Percentiles rank a stretch among this genome's conserved stretches.
These are phyloP conservation scores for Boletus huronensis DNA, from an alignment of 768 basidiomycete genomes.

Conservation along the genomic window DNA sequence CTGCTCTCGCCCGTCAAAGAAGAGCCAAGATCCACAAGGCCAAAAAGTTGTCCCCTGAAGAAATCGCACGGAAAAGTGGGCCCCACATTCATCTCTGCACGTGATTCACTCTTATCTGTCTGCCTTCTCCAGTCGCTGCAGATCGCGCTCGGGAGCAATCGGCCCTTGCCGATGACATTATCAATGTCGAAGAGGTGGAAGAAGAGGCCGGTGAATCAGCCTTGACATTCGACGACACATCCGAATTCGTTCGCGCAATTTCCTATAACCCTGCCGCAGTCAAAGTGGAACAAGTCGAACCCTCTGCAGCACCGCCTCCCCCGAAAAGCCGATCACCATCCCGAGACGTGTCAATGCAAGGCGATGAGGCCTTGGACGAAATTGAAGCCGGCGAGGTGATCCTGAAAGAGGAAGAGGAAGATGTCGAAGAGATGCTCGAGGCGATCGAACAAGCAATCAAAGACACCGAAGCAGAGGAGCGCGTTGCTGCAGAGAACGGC, in stretches of 20 bases:
- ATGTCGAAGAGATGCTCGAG: slow-evolving; percentile 73
- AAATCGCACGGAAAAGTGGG: slow-evolving; percentile 74
- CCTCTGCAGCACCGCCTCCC: slow-evolving; percentile 23
- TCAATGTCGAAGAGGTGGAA: slow-evolving; percentile 48
- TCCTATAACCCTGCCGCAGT: slow-evolving; percentile 58
- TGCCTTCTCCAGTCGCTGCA: slow-evolving; percentile 52
- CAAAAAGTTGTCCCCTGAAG: slow-evolving; percentile 77
- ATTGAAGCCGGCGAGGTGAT: slow-evolving; percentile 79
- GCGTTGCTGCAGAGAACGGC: slow-evolving; percentile 31
- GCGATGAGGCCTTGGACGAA: slow-evolving; percentile 65
- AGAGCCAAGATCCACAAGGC: slow-evolving; percentile 75
- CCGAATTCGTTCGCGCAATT: slow-evolving; percentile 90
- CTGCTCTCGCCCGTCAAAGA: slow-evolving; percentile 81
- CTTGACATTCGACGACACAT: slow-evolving; percentile 92
- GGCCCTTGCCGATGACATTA: slow-evolving; percentile 33
- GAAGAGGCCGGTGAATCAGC: slow-evolving; percentile 40
- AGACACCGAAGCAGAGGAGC: slow-evolving; percentile 56
- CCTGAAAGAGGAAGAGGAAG: slow-evolving; percentile 79
- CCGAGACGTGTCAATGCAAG: slow-evolving; percentile 55
- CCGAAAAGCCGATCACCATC: slow-evolving; percentile 40
- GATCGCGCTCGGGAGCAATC: slow-evolving; percentile 55
- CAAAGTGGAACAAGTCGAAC: slow-evolving; percentile 47
- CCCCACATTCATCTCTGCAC: slow-evolving; percentile 9
- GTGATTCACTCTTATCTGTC: not conserved
- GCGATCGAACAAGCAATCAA: slow-evolving; percentile 71